Evolutionary conservation across 2,329 filamentous ascomycete genomes (phyloP).

Genomic region (Fusarium annulatum): DNA sequence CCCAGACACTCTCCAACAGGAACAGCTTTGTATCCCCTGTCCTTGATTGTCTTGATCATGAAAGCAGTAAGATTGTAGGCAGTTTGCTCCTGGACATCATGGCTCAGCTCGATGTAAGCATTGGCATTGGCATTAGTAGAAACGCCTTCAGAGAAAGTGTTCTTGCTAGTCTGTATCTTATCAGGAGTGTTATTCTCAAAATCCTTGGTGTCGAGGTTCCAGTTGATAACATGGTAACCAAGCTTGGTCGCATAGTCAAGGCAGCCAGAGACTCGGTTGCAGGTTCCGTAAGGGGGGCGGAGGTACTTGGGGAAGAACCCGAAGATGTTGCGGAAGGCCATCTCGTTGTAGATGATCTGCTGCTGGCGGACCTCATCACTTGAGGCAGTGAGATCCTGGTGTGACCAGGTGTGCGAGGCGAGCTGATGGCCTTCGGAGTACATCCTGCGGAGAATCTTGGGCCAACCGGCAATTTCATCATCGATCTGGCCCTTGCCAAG

Average conservation of each 20-base stretch:
- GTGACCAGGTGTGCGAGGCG: constrained; percentile 58
- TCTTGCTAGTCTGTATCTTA: constrained; percentile 60
- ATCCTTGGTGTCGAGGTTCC: constrained; percentile 70
- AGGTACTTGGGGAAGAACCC: constrained; percentile 56
- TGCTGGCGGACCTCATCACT: constrained; percentile 46
- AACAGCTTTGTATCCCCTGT: constrained; percentile 58
- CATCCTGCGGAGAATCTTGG: constrained; percentile 53
- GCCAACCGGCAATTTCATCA: constrained; percentile 47
- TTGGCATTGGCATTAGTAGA: constrained; percentile 46
- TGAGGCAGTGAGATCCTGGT: constrained; percentile 53
- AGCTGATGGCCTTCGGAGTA: constrained; percentile 56
- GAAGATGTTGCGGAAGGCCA: constrained; percentile 55
- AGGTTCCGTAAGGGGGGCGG: constrained; percentile 57
- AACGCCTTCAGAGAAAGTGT: constrained; percentile 47
- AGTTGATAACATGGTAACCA: constrained; percentile 67
- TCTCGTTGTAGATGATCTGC: constrained; percentile 58
- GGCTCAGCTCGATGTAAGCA: constrained; percentile 63
- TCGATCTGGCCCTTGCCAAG: constrained; percentile 55
- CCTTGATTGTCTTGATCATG: constrained; percentile 56
- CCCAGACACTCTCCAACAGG: constrained; percentile 68
- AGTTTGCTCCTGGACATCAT: constrained; percentile 62
- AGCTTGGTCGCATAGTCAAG: constrained; percentile 50
- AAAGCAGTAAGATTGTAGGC: constrained; percentile 54
- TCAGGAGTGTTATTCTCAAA: constrained; percentile 62
- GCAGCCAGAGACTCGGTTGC: constrained; percentile 52